Evolutionary conservation across 352 stramenopile genomes (phyloP).

Genomic region (Globisporangium megalacanthum): DNA sequence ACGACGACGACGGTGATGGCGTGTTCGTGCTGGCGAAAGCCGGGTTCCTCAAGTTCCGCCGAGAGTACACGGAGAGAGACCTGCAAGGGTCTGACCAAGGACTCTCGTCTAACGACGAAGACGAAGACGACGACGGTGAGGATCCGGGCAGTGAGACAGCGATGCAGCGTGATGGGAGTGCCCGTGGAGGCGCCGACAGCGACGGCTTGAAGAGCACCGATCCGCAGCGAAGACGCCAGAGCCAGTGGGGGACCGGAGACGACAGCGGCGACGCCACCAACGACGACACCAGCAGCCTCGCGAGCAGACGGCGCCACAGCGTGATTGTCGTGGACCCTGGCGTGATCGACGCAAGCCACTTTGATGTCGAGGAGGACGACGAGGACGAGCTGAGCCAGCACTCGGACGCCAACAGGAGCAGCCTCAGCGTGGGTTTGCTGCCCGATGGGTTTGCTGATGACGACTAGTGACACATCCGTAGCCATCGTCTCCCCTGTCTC

Average conservation of each 20-base stretch:
- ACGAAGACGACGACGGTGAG: constrained; percentile 22
- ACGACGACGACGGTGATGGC: constrained; percentile 10
- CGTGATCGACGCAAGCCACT: constrained; percentile 23
- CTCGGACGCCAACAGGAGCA: neutral
- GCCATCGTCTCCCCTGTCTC: neutral
- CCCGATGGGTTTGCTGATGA: neutral
- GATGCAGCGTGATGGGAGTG: constrained; percentile 2
- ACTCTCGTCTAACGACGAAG: constrained; percentile 30
- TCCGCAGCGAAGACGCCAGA: neutral
- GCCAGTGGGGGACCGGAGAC: neutral
- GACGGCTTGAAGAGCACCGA: neutral
- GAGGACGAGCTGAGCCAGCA: constrained; percentile 12
- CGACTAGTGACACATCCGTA: neutral
- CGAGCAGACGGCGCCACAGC: neutral
- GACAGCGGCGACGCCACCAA: neutral
- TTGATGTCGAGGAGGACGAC: constrained; percentile 18
- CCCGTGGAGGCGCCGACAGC: neutral
- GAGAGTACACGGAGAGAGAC: constrained; percentile 38
- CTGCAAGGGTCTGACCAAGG: constrained; percentile 22
- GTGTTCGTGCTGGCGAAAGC: constrained; percentile 35
- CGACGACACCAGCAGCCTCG: neutral
- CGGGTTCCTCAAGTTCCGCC: constrained; percentile 45
- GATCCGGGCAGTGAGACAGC: constrained; percentile 11
- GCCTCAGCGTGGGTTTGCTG: neutral
- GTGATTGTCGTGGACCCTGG: constrained; percentile 20